Evolutionary conservation across 2,329 filamentous ascomycete genomes (phyloP).

Genomic region (Xylariaceae sp.): DNA sequence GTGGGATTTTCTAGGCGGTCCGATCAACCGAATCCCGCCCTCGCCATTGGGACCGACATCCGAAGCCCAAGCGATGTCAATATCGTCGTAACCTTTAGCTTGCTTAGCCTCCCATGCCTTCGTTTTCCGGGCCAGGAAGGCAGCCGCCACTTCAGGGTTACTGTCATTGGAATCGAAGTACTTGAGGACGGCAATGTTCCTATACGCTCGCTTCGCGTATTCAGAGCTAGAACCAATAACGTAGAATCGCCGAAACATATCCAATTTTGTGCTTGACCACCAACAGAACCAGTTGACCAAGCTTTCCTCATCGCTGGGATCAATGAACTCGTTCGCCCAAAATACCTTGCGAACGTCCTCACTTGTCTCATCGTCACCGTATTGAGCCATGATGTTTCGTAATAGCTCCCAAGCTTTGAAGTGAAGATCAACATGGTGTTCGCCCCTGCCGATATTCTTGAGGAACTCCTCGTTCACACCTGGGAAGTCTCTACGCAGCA

Average conservation of each 20-base stretch:
- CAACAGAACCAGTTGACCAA: conserved; percentile 61
- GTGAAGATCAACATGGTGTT: conserved; percentile 20
- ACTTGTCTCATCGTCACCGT: conserved; percentile 31
- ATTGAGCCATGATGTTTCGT: conserved; percentile 25
- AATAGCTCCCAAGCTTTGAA: conserved; percentile 22
- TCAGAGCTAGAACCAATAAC: conserved; percentile 47
- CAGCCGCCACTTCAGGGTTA: conserved; percentile 34
- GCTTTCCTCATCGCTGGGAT: conserved; percentile 58
- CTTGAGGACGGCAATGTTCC: conserved; percentile 32
- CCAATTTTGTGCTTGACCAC: conserved; percentile 49
- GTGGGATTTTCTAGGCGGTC: conserved; percentile 7
- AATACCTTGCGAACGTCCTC: conserved; percentile 36
- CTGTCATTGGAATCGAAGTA: conserved; percentile 34
- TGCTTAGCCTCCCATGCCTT: conserved; percentile 8
- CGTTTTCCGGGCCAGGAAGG: conserved; percentile 8
- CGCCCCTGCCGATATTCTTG: conserved; percentile 11
- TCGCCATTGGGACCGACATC: neutral
- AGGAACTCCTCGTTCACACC: conserved; percentile 12
- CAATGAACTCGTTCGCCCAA: conserved; percentile 45
- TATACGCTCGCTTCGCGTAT: conserved; percentile 25
- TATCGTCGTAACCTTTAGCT: conserved; percentile 5
- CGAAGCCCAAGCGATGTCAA: conserved; percentile 10
- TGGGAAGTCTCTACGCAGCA: conserved; percentile 14
- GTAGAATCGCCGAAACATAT: conserved; percentile 50
- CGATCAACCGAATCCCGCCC: neutral